phyloP scores from a whole-genome alignment of 306 rosid genomes.

The Dryas alaskensis region DNA sequence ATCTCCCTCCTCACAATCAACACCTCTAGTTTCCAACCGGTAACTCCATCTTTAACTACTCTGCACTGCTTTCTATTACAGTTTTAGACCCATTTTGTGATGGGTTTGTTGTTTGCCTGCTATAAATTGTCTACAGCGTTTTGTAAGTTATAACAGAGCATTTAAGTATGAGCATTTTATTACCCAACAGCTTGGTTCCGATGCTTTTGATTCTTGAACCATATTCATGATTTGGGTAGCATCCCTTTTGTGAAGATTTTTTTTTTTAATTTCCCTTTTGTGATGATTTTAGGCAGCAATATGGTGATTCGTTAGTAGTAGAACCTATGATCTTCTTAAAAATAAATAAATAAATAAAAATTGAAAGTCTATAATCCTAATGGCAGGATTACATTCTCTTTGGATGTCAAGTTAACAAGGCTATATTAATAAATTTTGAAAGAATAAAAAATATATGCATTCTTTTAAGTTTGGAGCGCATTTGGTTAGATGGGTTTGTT shows the following conservation, averaged over 20 bases:
- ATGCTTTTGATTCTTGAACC: too few relatives aligned
- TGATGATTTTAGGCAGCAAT: too few relatives aligned
- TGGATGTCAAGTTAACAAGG: not conserved
- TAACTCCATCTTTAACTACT: conserved; percentile 9
- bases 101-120: too few relatives aligned
- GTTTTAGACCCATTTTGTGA: not conserved
- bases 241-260: too few relatives aligned
- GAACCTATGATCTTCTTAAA: not conserved
- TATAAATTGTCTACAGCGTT: too few relatives aligned
- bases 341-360: not conserved
- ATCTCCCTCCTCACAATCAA: conserved; percentile 71
- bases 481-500: not conserved
- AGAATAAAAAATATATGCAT: not conserved
- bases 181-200: not conserved
- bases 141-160: too few relatives aligned
- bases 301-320: not conserved
- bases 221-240: not conserved
- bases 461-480: not conserved
- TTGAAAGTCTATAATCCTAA: not conserved
- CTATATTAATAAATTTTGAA: not conserved
- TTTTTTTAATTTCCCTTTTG: too few relatives aligned
- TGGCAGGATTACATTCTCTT: not conserved
- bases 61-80: not conserved
- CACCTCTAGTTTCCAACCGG: conserved; percentile 58
- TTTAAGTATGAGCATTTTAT: not conserved